Evolutionary conservation across 1,284 basidiomycete genomes (phyloP).

Genomic region (Tremellales sp.): DNA sequence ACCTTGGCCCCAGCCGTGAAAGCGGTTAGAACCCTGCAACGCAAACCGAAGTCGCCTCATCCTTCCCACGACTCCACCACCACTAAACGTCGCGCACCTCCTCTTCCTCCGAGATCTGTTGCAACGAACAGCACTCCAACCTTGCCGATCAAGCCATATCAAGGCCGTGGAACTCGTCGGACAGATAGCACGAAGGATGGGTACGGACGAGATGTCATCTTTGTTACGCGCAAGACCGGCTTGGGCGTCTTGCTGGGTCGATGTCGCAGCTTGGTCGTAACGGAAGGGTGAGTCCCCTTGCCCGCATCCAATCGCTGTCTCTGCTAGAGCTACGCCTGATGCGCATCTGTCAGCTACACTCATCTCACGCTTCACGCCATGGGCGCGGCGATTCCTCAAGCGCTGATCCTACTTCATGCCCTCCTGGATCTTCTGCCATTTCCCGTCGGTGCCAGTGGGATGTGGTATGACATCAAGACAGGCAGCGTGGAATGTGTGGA

Average conservation of each 20-base stretch:
- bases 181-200: constrained; percentile 33
- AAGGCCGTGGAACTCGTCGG: constrained; percentile 28
- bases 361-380: constrained; percentile 72
- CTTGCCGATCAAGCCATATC: constrained; percentile 33
- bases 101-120: neutral
- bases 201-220: constrained; percentile 68
- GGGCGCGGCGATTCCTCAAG: constrained; percentile 81
- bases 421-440: constrained; percentile 72
- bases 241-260: constrained; percentile 71
- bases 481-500: constrained; percentile 74
- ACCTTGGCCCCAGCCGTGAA: no score
- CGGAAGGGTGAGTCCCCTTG: constrained; percentile 62
- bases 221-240: constrained; percentile 71
- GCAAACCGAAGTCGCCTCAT: no score
- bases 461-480: constrained; percentile 66
- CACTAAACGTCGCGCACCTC: no score
- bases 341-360: constrained; percentile 58
- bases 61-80: no score
- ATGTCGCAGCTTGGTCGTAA: constrained; percentile 69
- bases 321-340: neutral
- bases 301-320: neutral
- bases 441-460: constrained; percentile 53
- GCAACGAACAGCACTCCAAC: constrained; percentile 7
- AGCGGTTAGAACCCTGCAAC: no score
- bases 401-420: constrained; percentile 66